Conservation (phyloP, 805 yeast species). For the Candida stauntonica region DNA sequence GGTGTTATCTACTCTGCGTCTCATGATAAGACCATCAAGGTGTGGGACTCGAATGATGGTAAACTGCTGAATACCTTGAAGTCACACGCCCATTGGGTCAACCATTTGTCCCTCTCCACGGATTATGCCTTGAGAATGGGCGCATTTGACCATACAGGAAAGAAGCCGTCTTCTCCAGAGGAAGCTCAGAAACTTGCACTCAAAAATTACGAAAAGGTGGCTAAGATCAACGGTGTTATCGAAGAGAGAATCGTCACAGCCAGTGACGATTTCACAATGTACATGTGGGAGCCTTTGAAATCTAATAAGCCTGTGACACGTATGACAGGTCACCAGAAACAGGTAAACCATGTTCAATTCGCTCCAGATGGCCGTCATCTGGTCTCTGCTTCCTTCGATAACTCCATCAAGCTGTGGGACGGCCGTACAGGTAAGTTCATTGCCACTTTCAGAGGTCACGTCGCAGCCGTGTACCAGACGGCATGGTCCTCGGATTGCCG, state of each 20-base stretch:
- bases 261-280: conserved; percentile 97
- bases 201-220: conserved; percentile 51
- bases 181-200: conserved; percentile 46
- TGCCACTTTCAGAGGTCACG: conserved; percentile 92
- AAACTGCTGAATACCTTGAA: conserved; percentile 72
- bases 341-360: conserved; percentile 92
- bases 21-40: conserved; percentile 89
- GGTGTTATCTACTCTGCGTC: conserved; percentile 83
- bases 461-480: conserved; percentile 95
- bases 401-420: conserved; percentile 94
- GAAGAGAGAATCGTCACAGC: conserved; percentile 95
- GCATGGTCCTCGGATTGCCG: conserved; percentile 97
- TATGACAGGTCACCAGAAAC: conserved; percentile 96
- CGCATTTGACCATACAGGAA: conserved; percentile 73
- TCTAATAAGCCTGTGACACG: conserved; percentile 80
- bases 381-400: conserved; percentile 93
- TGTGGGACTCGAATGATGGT: conserved; percentile 84
- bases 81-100: conserved; percentile 97
- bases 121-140: conserved; percentile 87
- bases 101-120: conserved; percentile 87
- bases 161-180: conserved; percentile 37
- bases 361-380: conserved; percentile 92
- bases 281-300: conserved; percentile 87
- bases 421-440: conserved; percentile 88
- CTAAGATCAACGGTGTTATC: conserved; percentile 46